Evolutionary conservation across 352 stramenopile genomes (phyloP), one percentile per base, ranked within the genome.

Genomic region (Elongisporangium prolatum): DNA sequence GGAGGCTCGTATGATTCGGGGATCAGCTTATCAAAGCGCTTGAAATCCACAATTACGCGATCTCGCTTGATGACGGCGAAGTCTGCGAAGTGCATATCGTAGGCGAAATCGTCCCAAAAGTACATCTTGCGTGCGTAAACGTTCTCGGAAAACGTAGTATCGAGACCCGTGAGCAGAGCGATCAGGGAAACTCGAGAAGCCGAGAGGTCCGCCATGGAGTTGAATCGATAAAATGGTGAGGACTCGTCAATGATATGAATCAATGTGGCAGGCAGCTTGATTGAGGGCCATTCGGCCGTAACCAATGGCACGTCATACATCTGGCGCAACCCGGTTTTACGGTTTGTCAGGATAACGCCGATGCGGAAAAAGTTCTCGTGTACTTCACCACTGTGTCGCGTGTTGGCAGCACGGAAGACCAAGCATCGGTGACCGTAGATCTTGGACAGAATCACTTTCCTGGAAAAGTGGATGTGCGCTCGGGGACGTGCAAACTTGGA

Each of bases 91-190:
- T 72, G 77, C 73, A 80, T 84, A 52, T 90, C 75, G 67, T 74
- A 91, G 22, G 76, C 84, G 59, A 93, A 93, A n/a, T 93, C 80
- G 52, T 93, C 78, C 80, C 80, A 93, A 52, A 93, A 93, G 71
- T 93, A 93, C 81, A 89, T 91, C 53, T 91, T 90, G 18, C 84
- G 84, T 14, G 84, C 84, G 54, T 93, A 93, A 40, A 93, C 84
- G 60, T 91, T 93, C 56, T 93, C 84, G 4, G 74, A 83, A 61
- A 93, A 93, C 7, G 84, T 93, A 21, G 80, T 93, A 61, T 93
- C 84, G n/a, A 93, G 76, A 3, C 80, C 84, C 24, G 84, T 91
- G 25, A 93, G 69, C 53, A 93, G 66, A 22, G 75, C 80, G 40
- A 93, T 90, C 24, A 93, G 78, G 14, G 84, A 77, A 1, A 93